These are phyloP conservation scores for Colletotrichum sp. DNA, from an alignment of 2,329 filamentous ascomycete genomes.

Conservation along the genomic window DNA sequence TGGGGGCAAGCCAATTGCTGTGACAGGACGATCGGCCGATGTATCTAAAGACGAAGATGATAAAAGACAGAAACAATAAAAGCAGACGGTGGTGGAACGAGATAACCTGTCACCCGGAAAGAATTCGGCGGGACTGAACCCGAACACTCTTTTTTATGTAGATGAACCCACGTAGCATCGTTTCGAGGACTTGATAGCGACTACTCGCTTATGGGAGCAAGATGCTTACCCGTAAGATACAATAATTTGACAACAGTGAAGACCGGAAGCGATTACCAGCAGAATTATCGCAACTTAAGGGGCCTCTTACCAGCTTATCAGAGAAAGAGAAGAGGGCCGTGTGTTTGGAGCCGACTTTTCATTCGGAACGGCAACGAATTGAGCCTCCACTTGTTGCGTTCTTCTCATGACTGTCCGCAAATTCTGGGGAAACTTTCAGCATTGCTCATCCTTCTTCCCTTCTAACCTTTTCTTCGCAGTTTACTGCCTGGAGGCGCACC, in stretches of 20 bases:
- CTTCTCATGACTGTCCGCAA: neutral
- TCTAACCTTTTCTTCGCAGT: too few species aligned
- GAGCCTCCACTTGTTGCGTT: neutral
- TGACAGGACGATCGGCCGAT: neutral
- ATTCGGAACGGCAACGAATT: neutral
- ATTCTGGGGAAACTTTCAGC: too few species aligned
- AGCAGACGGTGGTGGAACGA: neutral
- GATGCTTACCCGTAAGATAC: neutral
- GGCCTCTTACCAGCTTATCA: neutral
- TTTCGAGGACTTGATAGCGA: neutral
- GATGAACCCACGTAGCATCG: neutral
- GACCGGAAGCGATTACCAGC: neutral
- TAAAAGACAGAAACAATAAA: neutral
- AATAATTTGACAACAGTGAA: neutral
- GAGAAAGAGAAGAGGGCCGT: neutral
- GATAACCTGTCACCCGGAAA: neutral
- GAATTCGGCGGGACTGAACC: neutral
- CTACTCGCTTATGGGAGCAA: neutral
- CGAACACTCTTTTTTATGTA: neutral
- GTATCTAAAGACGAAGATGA: neutral
- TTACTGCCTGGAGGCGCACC: too few species aligned
- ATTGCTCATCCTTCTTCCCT: too few species aligned
- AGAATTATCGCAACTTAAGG: neutral
- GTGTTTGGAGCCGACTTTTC: neutral
- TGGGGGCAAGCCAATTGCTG: neutral